Percentiles rank a stretch among this genome's conserved stretches.
Conservation (phyloP, 2,329 filamentous ascomycete species). For the Fusarium piperis region DNA sequence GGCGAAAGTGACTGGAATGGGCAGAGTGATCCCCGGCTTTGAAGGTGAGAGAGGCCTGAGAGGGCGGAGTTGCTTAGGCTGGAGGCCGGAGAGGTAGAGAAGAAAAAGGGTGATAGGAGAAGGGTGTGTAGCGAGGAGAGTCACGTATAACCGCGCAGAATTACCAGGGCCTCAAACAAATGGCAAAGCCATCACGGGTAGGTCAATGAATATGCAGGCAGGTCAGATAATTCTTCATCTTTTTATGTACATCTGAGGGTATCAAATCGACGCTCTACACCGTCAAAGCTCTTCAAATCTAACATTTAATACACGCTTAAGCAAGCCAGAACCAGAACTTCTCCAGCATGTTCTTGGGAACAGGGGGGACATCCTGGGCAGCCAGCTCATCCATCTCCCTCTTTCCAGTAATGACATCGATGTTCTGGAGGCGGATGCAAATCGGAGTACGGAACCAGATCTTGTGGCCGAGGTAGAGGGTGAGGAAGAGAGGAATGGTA, state of each 20-base stretch:
- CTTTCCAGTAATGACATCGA: slow-evolving; percentile 59
- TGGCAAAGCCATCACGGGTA: background rate
- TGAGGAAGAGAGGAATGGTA: slow-evolving; percentile 29
- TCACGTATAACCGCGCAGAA: too few species aligned
- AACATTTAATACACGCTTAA: slow-evolving; percentile 36
- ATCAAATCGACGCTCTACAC: background rate
- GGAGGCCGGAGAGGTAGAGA: background rate
- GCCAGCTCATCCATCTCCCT: slow-evolving; percentile 70
- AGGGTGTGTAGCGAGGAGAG: background rate
- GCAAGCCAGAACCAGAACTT: slow-evolving; percentile 67
- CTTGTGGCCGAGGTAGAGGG: slow-evolving; percentile 30
- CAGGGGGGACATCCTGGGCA: slow-evolving; percentile 56
- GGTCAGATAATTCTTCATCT: background rate
- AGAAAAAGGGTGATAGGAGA: background rate
- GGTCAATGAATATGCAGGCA: background rate
- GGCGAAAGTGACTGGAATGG: background rate
- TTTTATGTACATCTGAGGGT: slow-evolving; percentile 9
- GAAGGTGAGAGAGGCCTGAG: background rate
- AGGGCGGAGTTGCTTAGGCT: background rate
- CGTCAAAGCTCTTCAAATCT: background rate
- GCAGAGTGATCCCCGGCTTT: background rate
- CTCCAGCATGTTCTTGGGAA: slow-evolving; percentile 61
- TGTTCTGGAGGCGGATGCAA: slow-evolving; percentile 14
- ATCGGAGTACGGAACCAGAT: slow-evolving; percentile 30
- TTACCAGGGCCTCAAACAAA: too few species aligned